Percentiles rank a stretch among this genome's conserved stretches.
phyloP scores from a whole-genome alignment of 805 yeast species.

The Vanderwaltozyma verrucispora region DNA sequence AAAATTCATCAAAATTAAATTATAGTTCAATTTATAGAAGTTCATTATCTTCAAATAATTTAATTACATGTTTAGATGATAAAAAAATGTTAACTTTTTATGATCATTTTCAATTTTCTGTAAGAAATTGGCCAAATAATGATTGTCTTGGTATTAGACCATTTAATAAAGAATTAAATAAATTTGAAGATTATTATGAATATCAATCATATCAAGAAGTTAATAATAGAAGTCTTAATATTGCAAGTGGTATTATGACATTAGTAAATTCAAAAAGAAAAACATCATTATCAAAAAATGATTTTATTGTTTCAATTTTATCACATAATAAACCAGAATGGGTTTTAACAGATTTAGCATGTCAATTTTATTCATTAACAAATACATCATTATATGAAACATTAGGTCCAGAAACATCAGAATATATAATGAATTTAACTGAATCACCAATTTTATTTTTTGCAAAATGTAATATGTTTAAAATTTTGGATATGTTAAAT shows the following conservation, averaged over 20 bases:
- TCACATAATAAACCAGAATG: slow-evolving; percentile 57
- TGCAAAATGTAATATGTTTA: slow-evolving; percentile 40
- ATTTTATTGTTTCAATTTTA: slow-evolving; percentile 45
- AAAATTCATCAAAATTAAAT: slow-evolving; percentile 27
- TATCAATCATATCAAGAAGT: slow-evolving; percentile 36
- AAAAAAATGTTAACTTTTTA: slow-evolving; percentile 33
- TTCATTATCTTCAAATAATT: slow-evolving; percentile 24
- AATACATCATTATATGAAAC: slow-evolving; percentile 49
- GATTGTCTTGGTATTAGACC: slow-evolving; percentile 40
- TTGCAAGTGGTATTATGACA: slow-evolving; percentile 48
- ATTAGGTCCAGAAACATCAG: slow-evolving; percentile 49
- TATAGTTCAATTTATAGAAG: slow-evolving; percentile 45
- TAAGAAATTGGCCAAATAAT: slow-evolving; percentile 26
- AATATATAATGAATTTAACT: slow-evolving; percentile 50
- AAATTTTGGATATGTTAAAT: slow-evolving; percentile 37
- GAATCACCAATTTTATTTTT: slow-evolving; percentile 52
- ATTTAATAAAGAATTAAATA: slow-evolving; percentile 23
- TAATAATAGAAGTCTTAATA: slow-evolving; percentile 32
- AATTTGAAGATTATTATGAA: slow-evolving; percentile 15
- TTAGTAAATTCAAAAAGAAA: slow-evolving; percentile 32
- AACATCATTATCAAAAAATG: slow-evolving; percentile 21
- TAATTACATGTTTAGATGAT: slow-evolving; percentile 34
- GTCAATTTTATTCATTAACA: slow-evolving; percentile 45
- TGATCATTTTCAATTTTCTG: slow-evolving; percentile 36
- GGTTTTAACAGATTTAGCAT: slow-evolving; percentile 60